Percentiles rank a stretch among this genome's conserved stretches.
phyloP scores from a whole-genome alignment of 306 rosid genomes.

The Cucurbita maxima region DNA sequence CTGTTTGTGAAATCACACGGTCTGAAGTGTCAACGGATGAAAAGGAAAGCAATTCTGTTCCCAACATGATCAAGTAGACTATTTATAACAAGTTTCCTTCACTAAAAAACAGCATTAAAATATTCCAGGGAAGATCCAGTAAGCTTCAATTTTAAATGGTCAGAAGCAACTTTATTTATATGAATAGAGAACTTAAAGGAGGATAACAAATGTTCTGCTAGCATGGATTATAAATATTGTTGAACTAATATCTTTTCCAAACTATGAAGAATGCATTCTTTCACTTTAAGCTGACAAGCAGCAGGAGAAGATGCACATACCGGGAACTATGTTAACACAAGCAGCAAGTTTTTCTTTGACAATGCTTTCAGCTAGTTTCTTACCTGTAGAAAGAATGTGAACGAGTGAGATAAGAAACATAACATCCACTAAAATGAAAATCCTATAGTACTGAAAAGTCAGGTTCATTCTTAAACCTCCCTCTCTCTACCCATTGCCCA shows the following conservation, averaged over 20 bases:
- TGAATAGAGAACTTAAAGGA: background rate
- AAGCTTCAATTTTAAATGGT: background rate
- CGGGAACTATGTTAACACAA: conserved; percentile 80
- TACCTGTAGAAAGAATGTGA: conserved; percentile 34
- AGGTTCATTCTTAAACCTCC: no score
- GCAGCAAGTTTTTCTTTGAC: conserved; percentile 90
- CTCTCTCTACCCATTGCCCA: background rate
- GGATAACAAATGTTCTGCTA: background rate
- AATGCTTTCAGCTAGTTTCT: conserved; percentile 75
- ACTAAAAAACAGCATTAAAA: background rate
- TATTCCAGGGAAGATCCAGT: conserved; percentile 1
- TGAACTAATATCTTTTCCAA: background rate
- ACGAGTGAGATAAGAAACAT: background rate
- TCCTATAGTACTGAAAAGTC: background rate
- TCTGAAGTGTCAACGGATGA: background rate
- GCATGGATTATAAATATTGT: background rate
- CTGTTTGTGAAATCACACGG: background rate
- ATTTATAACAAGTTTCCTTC: background rate
- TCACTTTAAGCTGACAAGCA: background rate
- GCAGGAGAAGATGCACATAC: conserved; percentile 16
- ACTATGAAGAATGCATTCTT: background rate
- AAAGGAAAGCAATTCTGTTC: background rate
- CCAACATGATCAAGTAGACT: background rate
- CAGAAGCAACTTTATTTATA: background rate
- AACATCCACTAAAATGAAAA: background rate